Evolutionary conservation across 2,329 filamentous ascomycete species (phyloP).

Genomic region (Colletotrichum abscissum): DNA sequence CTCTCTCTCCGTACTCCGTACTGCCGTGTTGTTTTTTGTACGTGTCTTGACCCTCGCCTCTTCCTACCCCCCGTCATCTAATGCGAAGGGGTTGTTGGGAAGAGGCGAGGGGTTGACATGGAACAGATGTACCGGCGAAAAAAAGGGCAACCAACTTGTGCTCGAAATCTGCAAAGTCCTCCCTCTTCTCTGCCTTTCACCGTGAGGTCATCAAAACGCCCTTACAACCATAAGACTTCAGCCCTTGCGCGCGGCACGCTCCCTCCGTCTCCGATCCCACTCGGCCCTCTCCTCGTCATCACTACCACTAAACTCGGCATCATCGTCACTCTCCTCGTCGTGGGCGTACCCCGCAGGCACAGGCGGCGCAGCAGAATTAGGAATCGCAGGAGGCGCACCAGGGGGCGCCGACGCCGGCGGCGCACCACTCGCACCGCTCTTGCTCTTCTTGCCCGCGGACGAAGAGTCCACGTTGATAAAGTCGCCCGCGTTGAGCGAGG

Average conservation of each 20-base stretch:
- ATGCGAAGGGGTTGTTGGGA: background rate
- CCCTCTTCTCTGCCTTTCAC: background rate
- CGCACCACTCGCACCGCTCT: background rate
- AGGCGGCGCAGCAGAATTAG: constrained; percentile 33
- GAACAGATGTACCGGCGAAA: background rate
- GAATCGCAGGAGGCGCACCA: constrained; percentile 23
- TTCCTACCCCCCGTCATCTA: no score
- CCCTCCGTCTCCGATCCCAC: constrained; percentile 65
- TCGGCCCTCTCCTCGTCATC: constrained; percentile 73
- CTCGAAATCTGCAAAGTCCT: background rate
- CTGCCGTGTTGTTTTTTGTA: background rate
- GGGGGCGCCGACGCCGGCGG: background rate
- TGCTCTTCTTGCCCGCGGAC: constrained; percentile 14
- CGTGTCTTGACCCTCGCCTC: background rate
- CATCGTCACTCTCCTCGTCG: constrained; percentile 54
- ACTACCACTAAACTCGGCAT: constrained; percentile 72
- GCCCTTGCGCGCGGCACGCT: constrained; percentile 46
- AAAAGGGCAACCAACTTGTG: background rate
- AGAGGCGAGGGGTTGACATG: background rate
- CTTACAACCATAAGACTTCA: constrained; percentile 5
- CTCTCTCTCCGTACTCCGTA: background rate
- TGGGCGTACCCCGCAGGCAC: constrained; percentile 37
- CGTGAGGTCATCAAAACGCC: background rate
- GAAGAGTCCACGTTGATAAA: constrained; percentile 56
- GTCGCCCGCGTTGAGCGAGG: constrained; percentile 67